Percentiles rank a stretch among this genome's conserved stretches.
phyloP scores from a whole-genome alignment of 345 rosid species.

The Cardiospermum halicacabum region DNA sequence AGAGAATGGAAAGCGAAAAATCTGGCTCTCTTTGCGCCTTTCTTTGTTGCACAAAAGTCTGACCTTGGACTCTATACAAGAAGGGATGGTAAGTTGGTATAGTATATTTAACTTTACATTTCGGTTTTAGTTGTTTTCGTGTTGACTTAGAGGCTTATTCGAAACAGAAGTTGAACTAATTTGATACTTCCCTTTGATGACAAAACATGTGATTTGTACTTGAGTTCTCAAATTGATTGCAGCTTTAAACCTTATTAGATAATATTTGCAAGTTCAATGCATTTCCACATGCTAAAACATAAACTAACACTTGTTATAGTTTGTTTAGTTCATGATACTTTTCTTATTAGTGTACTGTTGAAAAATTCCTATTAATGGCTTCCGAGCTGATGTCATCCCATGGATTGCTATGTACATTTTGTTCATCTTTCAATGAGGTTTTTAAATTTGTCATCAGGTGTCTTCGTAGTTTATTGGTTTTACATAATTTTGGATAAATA shows the following conservation, averaged over 20 bases:
- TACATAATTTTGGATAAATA: too few relatives aligned
- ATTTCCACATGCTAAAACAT: not conserved
- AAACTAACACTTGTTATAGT: not conserved
- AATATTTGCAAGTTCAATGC: not conserved
- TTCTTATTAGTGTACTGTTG: not conserved
- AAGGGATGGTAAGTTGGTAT: slow-evolving; percentile 72
- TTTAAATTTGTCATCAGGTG: too few relatives aligned
- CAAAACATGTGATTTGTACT: too few relatives aligned
- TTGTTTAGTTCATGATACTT: not conserved
- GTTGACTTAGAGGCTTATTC: not conserved
- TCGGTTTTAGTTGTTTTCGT: not conserved
- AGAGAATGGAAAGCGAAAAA: slow-evolving; percentile 68
- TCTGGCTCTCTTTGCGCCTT: slow-evolving; percentile 87
- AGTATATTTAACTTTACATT: not conserved
- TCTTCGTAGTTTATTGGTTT: too few relatives aligned
- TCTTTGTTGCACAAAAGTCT: slow-evolving; percentile 73
- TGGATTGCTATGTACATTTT: too few relatives aligned
- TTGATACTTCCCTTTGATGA: not conserved
- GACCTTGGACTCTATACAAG: slow-evolving; percentile 69
- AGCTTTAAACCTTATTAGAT: not conserved
- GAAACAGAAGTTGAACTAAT: not conserved
- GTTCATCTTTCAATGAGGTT: too few relatives aligned
- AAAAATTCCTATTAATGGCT: too few relatives aligned
- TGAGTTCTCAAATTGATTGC: too few relatives aligned
- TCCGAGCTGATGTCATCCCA: too few relatives aligned